Evolutionary conservation across 176 grass and related monocot genomes (phyloP).

Genomic region (Echinochloa phyllopogon): DNA sequence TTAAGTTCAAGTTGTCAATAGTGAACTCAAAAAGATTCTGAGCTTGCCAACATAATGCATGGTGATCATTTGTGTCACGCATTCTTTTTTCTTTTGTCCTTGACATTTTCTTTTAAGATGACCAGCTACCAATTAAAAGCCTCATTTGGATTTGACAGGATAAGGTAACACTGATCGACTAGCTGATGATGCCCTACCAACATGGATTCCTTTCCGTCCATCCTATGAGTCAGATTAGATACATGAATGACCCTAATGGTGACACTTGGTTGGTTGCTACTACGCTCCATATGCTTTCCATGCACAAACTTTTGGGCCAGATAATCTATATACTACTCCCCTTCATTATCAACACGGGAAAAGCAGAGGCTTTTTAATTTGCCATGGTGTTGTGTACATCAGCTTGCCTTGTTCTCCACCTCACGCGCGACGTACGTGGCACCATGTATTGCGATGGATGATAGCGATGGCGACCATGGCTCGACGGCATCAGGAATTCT

Average conservation of each 20-base stretch:
- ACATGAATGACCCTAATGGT: background rate
- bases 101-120: background rate
- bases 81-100: background rate
- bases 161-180: constrained; percentile 1
- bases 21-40: background rate
- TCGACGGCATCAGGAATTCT: too few species aligned
- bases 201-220: background rate
- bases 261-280: constrained; percentile 21
- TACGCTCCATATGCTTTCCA: constrained; percentile 19
- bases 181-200: background rate
- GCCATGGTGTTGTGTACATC: too few species aligned
- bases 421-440: too few species aligned
- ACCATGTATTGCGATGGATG: too few species aligned
- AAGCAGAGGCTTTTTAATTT: too few species aligned
- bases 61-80: background rate
- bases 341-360: background rate
- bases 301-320: background rate
- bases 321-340: background rate
- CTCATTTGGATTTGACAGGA: background rate
- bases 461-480: too few species aligned
- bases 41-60: background rate
- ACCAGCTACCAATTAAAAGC: background rate
- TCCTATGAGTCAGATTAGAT: constrained; percentile 4
- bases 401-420: too few species aligned
- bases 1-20: too few species aligned